Evolutionary conservation across 176 grass and related monocot species (phyloP).

Genomic region (Bromus sterilis): DNA sequence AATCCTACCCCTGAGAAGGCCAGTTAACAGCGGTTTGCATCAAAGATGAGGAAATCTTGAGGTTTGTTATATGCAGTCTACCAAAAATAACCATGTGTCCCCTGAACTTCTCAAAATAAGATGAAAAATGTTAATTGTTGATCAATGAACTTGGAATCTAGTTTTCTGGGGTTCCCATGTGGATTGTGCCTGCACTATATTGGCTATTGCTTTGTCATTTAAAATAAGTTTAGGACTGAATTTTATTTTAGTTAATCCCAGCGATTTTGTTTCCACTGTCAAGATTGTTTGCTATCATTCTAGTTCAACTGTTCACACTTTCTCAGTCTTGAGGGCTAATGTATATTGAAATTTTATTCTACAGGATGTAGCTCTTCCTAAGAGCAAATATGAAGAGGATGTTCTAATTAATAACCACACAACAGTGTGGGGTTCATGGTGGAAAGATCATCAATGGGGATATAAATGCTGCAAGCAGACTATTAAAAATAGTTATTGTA

Average conservation of each 20-base stretch:
- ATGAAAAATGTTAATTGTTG: background rate
- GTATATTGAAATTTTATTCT: background rate
- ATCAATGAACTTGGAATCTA: background rate
- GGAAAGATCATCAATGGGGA: slow-evolving; percentile 98
- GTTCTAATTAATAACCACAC: slow-evolving; percentile 91
- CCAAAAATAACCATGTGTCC: background rate
- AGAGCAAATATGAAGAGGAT: slow-evolving; percentile 97
- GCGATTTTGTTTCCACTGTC: background rate
- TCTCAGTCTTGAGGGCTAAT: slow-evolving; percentile 5
- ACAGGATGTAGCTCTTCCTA: slow-evolving; percentile 76
- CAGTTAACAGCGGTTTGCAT: background rate
- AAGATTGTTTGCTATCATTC: background rate
- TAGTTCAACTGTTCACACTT: background rate
- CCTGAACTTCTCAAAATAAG: background rate
- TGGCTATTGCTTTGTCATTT: background rate
- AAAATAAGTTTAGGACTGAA: background rate
- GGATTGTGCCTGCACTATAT: background rate
- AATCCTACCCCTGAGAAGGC: background rate
- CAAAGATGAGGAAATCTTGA: background rate
- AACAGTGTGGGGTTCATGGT: slow-evolving; percentile 92
- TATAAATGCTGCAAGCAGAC: slow-evolving; percentile 88
- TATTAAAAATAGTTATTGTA: slow-evolving; percentile 88
- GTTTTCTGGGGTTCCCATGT: background rate
- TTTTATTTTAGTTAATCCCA: slow-evolving; percentile 4
- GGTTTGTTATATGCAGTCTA: background rate